Conservation (phyloP, 257 asterid species). For the Nicotiana sylvestris region DNA sequence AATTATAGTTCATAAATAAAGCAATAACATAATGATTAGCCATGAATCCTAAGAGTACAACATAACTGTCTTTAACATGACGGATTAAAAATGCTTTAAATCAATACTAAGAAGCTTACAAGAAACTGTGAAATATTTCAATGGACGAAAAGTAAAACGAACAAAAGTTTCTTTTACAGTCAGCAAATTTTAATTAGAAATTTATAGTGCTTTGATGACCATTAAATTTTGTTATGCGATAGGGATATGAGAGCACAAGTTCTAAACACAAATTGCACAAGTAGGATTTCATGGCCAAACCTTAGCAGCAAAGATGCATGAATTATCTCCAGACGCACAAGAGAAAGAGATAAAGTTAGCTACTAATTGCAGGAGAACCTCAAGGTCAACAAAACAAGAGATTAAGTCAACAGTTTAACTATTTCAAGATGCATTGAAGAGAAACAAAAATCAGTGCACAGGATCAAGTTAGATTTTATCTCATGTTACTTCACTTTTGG, state of each 20-base stretch:
- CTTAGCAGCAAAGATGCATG: background rate
- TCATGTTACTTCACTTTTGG: background rate
- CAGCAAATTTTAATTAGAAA: background rate
- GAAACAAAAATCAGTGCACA: background rate
- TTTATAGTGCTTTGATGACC: background rate
- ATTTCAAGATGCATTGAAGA: background rate
- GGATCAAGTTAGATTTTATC: background rate
- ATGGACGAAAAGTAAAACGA: background rate
- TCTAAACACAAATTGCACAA: background rate
- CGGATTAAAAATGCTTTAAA: background rate
- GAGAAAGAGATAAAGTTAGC: background rate
- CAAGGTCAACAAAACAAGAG: background rate
- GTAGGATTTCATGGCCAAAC: background rate
- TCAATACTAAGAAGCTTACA: conserved; percentile 1
- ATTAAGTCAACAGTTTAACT: background rate
- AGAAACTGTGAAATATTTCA: background rate
- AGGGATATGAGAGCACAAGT: background rate
- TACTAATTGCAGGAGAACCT: background rate
- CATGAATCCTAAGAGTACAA: background rate
- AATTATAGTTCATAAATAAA: background rate
- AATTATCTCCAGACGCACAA: background rate
- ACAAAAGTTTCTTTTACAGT: background rate
- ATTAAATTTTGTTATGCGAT: background rate
- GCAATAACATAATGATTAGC: background rate
- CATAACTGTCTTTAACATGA: background rate